Base-by-base conservation (phyloP, 805 yeast species). In the Lipomyces mesembrius region DNA sequence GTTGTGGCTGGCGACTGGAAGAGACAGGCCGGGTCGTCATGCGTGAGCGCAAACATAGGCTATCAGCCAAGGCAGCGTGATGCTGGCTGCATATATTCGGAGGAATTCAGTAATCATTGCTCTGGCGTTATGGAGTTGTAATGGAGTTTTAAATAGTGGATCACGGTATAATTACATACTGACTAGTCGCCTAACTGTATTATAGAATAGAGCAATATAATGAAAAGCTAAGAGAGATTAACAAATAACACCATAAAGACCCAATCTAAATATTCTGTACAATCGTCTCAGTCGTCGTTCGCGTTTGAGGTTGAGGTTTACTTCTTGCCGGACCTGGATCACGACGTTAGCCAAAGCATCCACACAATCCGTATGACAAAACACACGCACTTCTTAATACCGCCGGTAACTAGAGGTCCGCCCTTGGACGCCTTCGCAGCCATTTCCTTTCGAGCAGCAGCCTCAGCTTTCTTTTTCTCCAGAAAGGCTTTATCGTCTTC, bases 381-480 rank as follows among this genome's bases (percentile, higher is more conserved):
- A 55, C 43, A 6, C 9, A 71, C 76, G 59, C 60, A 89, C 87
- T 93, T 94, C 86, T 94, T 93, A 83, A 93, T 93, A 68, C 98
- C 98, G 62, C 97, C 97, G 71, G 96, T 93, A 63, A 88, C 87
- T 75, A 93, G 81, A 49, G 97, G 97, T 63, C 97, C 97, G 72
- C 97, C 97, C 76, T 90, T 87, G 74, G 90, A 83, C 67, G 97
- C 95, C 80, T 90, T 87, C 61, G 89, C 86, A 71, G 94, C 92
- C 88, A 94, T 84, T 63, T 90, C 96, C 81, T 93, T 94, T 81
- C 88, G 88, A 37, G 97, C 97, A 77, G 90, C 90, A 73, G 94
- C 97, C 70, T 91, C 98, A 65, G 96, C 97, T 79, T 89, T 91
- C 82, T 92, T 96, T 84, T 92, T 93, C 76, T 89, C 94, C 83